phyloP scores from a whole-genome alignment of 371 early-diverging fungal genomes.

The Mucor piriformis region DNA sequence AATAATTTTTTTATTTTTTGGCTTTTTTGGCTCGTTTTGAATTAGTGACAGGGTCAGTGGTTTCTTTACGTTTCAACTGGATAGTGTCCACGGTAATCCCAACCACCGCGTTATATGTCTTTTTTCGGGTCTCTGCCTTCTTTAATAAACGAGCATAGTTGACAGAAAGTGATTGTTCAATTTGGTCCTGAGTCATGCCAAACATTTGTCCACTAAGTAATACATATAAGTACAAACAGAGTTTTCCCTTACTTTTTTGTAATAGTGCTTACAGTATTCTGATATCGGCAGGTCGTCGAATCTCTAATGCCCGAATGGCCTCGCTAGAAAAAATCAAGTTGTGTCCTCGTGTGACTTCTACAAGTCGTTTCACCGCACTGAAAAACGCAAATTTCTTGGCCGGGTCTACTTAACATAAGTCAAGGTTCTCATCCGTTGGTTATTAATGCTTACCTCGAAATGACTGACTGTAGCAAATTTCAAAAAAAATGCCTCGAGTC shows the following conservation, averaged over 20 bases:
- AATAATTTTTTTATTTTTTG: slow-evolving; percentile 15
- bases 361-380: slow-evolving; percentile 72
- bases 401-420: slow-evolving; percentile 43
- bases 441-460: slow-evolving; percentile 58
- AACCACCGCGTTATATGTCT: slow-evolving; percentile 56
- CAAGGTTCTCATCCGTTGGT: background rate
- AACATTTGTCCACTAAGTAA: slow-evolving; percentile 32
- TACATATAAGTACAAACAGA: background rate
- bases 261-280: slow-evolving; percentile 72
- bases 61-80: slow-evolving; percentile 17
- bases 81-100: slow-evolving; percentile 35
- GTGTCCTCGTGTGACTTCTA: slow-evolving; percentile 85
- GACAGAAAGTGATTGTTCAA: slow-evolving; percentile 32
- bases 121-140: slow-evolving; percentile 65
- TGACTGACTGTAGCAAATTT: slow-evolving; percentile 80
- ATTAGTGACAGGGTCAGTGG: too few species aligned
- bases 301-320: slow-evolving; percentile 76
- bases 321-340: slow-evolving; percentile 87
- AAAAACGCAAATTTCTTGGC: slow-evolving; percentile 67
- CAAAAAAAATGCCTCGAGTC: slow-evolving; percentile 83
- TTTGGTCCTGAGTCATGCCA: slow-evolving; percentile 44
- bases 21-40: slow-evolving; percentile 17
- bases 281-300: slow-evolving; percentile 85
- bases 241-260: background rate
- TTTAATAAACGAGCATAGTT: slow-evolving; percentile 39